Percentiles rank a stretch among this genome's conserved stretches.
These are phyloP conservation scores for Clitopilus hobsonii DNA, from an alignment of 768 basidiomycete genomes.

Conservation along the genomic window DNA sequence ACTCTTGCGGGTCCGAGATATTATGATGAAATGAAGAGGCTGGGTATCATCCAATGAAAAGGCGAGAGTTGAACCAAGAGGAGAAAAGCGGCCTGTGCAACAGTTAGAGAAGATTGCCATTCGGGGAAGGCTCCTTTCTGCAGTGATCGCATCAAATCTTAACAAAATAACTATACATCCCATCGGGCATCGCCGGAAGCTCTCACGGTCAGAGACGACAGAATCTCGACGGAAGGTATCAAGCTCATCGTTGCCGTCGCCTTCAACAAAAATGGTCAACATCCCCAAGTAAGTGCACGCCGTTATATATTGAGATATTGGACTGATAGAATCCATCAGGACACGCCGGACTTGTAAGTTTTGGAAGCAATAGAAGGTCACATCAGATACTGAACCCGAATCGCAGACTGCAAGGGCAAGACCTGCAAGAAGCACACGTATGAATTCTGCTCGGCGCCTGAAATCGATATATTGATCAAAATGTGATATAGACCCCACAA, in stretches of 20 bases:
- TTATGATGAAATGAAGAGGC: too few relatives aligned
- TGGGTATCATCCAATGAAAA: too few relatives aligned
- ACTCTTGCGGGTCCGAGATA: too few relatives aligned
- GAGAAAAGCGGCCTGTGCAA: too few relatives aligned
- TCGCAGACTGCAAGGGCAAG: constrained; percentile 90
- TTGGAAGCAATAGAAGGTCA: constrained; percentile 2
- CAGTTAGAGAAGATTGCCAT: too few relatives aligned
- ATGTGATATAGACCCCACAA: constrained; percentile 94
- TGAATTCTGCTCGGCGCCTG: constrained; percentile 22
- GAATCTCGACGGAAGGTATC: constrained; percentile 18
- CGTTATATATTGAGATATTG: constrained; percentile 5
- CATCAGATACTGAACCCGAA: constrained; percentile 6
- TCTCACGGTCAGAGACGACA: constrained; percentile 21
- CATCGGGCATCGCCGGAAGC: constrained; percentile 29
- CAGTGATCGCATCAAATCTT: constrained; percentile 25
- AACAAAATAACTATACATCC: constrained; percentile 33
- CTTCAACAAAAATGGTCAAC: constrained; percentile 79
- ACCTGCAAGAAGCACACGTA: constrained; percentile 97
- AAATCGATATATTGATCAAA: too few relatives aligned
- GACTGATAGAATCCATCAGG: constrained; percentile 28
- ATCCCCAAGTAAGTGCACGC: constrained; percentile 75
- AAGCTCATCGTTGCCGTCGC: constrained; percentile 35
- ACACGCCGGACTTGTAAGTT: constrained; percentile 95
- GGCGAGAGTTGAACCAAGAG: too few relatives aligned
- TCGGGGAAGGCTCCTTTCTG: not conserved